A percentile compares a stretch with the other conserved stretches of the same genome.
These are phyloP conservation scores for Ceriops zippeliana DNA, from an alignment of 345 rosid species.

Conservation along the genomic window DNA sequence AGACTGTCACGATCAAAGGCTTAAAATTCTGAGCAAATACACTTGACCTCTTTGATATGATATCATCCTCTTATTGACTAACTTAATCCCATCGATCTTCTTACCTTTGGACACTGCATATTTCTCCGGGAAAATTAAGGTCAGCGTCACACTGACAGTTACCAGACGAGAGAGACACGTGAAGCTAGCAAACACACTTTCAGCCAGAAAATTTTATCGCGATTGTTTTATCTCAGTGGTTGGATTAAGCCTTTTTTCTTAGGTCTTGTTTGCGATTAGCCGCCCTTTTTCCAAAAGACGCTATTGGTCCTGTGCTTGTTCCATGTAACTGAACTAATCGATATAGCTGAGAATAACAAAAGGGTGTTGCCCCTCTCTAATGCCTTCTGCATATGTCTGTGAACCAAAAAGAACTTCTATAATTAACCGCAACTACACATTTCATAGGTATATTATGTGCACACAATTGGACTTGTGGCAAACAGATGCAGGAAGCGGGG, in stretches of 20 bases:
- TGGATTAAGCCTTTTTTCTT: conserved; percentile 15
- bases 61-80: conserved; percentile 2
- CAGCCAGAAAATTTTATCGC: not conserved
- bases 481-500: no score
- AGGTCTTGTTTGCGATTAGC: conserved; percentile 8
- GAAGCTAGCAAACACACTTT: not conserved
- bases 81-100: not conserved
- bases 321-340: conserved; percentile 19
- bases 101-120: not conserved
- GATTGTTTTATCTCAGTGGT: not conserved
- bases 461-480: no score
- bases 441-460: no score
- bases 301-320: not conserved
- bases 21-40: conserved; percentile 7
- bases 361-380: conserved; percentile 10
- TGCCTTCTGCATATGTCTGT: not conserved
- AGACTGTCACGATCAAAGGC: conserved; percentile 15
- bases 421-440: not conserved
- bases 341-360: not conserved
- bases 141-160: not conserved
- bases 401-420: not conserved
- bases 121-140: not conserved
- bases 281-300: not conserved
- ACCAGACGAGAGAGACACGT: not conserved
- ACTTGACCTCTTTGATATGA: not conserved